These are phyloP conservation scores for Myrmaecium sp. DNA, from an alignment of 2,329 filamentous ascomycete species.

Conservation along the genomic window DNA sequence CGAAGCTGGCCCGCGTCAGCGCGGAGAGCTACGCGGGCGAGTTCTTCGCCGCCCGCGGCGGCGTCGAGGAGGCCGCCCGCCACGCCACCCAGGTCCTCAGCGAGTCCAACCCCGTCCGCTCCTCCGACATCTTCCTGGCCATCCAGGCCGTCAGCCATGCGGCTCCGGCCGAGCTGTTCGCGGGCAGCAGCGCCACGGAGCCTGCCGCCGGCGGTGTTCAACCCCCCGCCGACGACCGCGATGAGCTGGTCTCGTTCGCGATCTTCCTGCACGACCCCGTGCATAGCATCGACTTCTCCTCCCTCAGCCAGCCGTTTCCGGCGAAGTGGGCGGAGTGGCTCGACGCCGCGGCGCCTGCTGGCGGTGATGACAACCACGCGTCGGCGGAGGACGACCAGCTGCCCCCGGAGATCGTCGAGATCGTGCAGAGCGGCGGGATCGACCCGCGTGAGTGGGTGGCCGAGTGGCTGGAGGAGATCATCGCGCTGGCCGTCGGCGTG, in stretches of 20 bases:
- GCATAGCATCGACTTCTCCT: conserved; percentile 74
- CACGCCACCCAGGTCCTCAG: conserved; percentile 63
- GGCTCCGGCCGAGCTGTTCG: conserved; percentile 47
- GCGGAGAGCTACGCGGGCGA: conserved; percentile 79
- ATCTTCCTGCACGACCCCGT: conserved; percentile 75
- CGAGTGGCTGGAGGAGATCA: conserved; percentile 86
- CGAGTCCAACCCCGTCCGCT: conserved; percentile 77
- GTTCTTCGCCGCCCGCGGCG: conserved; percentile 63
- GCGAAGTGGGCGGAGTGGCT: conserved; percentile 83
- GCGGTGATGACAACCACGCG: conserved; percentile 12
- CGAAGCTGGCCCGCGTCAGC: conserved; percentile 75
- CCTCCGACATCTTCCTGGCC: conserved; percentile 88
- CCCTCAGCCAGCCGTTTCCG: conserved; percentile 69
- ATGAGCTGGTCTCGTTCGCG: conserved; percentile 55
- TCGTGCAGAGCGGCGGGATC: conserved; percentile 56
- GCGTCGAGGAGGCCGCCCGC: conserved; percentile 62
- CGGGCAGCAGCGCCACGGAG: conserved; percentile 37
- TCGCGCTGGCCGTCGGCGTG: conserved; percentile 62
- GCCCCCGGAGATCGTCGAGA: conserved; percentile 74
- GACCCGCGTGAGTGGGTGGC: conserved; percentile 95
- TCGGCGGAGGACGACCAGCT: conserved; percentile 34
- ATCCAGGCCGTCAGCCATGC: conserved; percentile 67
- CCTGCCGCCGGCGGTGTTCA: conserved; percentile 35
- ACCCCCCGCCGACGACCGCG: conserved; percentile 37
- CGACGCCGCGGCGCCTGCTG: conserved; percentile 36